These are phyloP conservation scores for Globisporangium canariense DNA, from an alignment of 352 stramenopile genomes.

Conservation along the genomic window DNA sequence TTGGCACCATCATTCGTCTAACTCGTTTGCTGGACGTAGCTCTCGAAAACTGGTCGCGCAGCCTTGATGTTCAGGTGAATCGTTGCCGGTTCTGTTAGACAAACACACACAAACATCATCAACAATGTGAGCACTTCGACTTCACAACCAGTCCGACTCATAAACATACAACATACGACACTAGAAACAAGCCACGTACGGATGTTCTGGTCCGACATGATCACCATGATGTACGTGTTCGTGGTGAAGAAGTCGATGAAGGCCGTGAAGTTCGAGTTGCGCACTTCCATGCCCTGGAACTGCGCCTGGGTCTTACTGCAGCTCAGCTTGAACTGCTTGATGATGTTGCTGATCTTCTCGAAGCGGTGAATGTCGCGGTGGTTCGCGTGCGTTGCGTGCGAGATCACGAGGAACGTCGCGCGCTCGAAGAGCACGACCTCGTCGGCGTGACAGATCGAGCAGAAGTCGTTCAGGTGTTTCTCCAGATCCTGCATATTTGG, in stretches of 20 bases:
- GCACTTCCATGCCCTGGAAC: slow-evolving; percentile 97
- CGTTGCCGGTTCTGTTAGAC: slow-evolving; percentile 83
- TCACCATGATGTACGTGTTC: slow-evolving; percentile 99
- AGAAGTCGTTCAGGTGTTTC: slow-evolving; percentile 96
- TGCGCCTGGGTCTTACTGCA: slow-evolving; percentile 97
- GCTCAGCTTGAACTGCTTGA: slow-evolving; percentile 99
- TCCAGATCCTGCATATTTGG: slow-evolving; percentile 97
- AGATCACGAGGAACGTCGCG: slow-evolving; percentile 99
- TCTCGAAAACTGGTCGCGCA: slow-evolving; percentile 93
- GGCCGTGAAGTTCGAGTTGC: slow-evolving; percentile 97
- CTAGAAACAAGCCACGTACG: slow-evolving; percentile 38
- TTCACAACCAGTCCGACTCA: slow-evolving; percentile 11
- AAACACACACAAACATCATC: background rate
- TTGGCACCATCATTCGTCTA: slow-evolving; percentile 23
- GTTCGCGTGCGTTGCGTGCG: slow-evolving; percentile 88
- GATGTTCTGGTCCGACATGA: slow-evolving; percentile 92
- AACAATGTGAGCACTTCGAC: background rate
- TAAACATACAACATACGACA: background rate
- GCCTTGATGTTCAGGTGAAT: slow-evolving; percentile 97
- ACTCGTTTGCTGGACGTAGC: slow-evolving; percentile 93
- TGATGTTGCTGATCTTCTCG: slow-evolving; percentile 99
- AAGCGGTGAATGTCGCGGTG: slow-evolving; percentile 98
- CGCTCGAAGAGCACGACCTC: slow-evolving; percentile 98
- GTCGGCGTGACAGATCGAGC: slow-evolving; percentile 94
- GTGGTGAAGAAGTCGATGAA: slow-evolving; percentile 98